Base-by-base conservation (phyloP, 139 green algal genomes). In the Chlamydomonas incerta region DNA sequence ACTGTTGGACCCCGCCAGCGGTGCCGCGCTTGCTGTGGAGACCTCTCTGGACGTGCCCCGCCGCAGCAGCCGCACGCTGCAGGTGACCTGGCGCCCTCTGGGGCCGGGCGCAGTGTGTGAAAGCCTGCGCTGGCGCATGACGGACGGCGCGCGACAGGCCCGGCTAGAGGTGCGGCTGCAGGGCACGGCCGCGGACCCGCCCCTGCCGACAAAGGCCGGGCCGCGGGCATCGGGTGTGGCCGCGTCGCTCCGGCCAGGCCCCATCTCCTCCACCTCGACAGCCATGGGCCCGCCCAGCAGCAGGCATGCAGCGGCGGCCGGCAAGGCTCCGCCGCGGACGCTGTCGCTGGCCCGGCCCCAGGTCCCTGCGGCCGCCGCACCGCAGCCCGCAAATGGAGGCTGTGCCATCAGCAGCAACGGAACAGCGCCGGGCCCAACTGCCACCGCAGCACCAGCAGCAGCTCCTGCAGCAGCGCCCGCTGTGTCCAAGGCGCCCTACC, bases 111-210 rank as follows among this genome's bases (percentile, higher is more conserved):
- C 4, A 26, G 29, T 86, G 4, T 35, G 37, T 13, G 80, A 86
- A n/a, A 72, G 41, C 52, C 26, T 86, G 28, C 67, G 80, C 14
- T 86, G 67, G 68, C 26, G 55, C 26, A 86, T 86, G 80, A 0
- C 34, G 34, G 80, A 86, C 24, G 80, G 80, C 0, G 0, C 52
- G 18, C 80, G 80, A 24, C 67, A 80, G 35, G 67, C 47, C 33
- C 68, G 67, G 8, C 52, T 86, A 4, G 80, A 86, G 55, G 52
- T n/a, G 33, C 31, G 67, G 6, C 9, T 86, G 26, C 80, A 86
- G 52, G 80, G 80, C 26, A 66, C 58, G 0, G 26, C 34, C 5
- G 14, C 55, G 0, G 68, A 71, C 8, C n/a, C 50, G n/a, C 77
- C 63, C 8, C 20, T 18, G 23, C 28, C 33, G 8, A 34, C 34